phyloP scores from a whole-genome alignment of 345 rosid species.

The Eutrema yunnanense region DNA sequence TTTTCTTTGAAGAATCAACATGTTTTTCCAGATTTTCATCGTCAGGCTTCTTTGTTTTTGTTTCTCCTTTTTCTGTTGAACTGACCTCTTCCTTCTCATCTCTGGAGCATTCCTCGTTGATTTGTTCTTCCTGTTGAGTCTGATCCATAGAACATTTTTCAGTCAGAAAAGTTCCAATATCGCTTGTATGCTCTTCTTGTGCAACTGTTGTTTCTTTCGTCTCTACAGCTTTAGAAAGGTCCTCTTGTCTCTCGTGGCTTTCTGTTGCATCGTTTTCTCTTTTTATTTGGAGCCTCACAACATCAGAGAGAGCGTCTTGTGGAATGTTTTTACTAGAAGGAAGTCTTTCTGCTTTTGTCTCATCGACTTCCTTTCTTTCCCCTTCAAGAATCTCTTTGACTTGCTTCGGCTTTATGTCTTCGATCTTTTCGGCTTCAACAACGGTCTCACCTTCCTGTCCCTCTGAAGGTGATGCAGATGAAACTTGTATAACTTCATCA shows the following conservation, averaged over 20 bases:
- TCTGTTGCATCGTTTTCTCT: neutral
- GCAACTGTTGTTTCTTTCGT: neutral
- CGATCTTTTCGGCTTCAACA: conserved; percentile 1
- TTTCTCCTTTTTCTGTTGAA: neutral
- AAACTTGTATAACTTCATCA: neutral
- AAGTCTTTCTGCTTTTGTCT: neutral
- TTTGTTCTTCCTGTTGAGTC: neutral
- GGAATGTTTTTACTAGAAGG: neutral
- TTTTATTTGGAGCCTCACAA: neutral
- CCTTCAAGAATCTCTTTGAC: neutral
- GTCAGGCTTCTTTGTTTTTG: conserved; percentile 10
- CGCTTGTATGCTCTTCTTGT: neutral
- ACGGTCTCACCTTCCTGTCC: neutral
- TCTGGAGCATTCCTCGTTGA: neutral
- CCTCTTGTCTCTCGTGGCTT: neutral
- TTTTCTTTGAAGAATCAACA: neutral
- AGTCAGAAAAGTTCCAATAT: neutral
- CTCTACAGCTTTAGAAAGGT: neutral
- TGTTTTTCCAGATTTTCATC: neutral
- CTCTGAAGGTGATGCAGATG: neutral
- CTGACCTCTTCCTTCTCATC: too few relatives aligned
- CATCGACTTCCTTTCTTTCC: neutral
- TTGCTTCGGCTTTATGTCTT: neutral
- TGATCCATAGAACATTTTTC: neutral
- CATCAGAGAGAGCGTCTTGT: neutral